These are phyloP conservation scores for Polygonum aviculare DNA, from an alignment of 148 eudicot genomes.

Conservation along the genomic window DNA sequence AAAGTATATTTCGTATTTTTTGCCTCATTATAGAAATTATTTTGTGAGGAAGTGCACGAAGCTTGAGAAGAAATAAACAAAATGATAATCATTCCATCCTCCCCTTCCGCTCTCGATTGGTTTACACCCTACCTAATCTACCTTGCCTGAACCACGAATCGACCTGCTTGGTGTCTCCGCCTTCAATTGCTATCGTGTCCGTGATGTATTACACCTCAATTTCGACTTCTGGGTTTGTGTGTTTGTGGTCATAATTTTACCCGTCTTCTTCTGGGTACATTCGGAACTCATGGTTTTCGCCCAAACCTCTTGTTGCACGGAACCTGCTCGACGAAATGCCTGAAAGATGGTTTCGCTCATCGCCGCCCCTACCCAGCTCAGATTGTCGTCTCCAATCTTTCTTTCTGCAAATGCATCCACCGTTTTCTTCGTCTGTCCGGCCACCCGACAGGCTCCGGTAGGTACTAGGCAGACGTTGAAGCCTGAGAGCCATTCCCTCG, in stretches of 20 bases:
- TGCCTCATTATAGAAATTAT: too few relatives aligned
- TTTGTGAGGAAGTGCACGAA: too few relatives aligned
- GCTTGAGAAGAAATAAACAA: background rate
- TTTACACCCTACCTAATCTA: background rate
- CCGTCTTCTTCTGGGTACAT: background rate
- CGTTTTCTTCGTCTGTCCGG: conserved; percentile 16
- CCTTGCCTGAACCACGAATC: background rate
- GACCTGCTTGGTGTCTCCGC: background rate
- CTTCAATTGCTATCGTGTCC: conserved; percentile 2
- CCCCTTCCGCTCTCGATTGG: background rate
- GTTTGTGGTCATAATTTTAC: conserved; percentile 2
- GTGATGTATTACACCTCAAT: background rate
- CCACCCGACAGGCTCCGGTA: conserved; percentile 9
- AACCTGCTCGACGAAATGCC: conserved; percentile 80
- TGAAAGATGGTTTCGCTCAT: conserved; percentile 56
- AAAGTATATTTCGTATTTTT: too few relatives aligned
- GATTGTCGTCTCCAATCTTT: conserved; percentile 15
- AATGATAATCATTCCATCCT: background rate
- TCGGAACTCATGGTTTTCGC: background rate
- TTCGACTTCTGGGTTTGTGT: conserved; percentile 6
- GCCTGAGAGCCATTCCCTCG: conserved; percentile 18
- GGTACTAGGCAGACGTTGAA: conserved; percentile 13
- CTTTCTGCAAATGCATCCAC: conserved; percentile 22
- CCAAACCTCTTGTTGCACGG: conserved; percentile 2
- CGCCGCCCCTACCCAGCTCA: conserved; percentile 11